phyloP scores from a whole-genome alignment of 1,284 basidiomycete species.

The Hortiboletus rubellus region DNA sequence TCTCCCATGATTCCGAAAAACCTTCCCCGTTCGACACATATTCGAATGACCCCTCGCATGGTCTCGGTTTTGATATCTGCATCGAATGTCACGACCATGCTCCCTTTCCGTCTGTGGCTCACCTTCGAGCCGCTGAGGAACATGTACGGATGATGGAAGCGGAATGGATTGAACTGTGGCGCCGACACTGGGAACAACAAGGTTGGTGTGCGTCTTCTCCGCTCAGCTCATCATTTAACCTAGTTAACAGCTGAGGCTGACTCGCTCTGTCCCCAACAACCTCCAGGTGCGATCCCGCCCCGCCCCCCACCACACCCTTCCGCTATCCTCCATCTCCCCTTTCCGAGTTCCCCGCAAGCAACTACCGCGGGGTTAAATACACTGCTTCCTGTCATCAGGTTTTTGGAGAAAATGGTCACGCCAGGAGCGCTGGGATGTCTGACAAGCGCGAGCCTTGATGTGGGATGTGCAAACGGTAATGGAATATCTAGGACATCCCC shows the following conservation, averaged over 20 bases:
- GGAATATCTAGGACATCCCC: slow-evolving; percentile 14
- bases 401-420: slow-evolving; percentile 59
- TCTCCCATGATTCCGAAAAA: slow-evolving; percentile 21
- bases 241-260: neutral
- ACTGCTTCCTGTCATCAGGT: slow-evolving; percentile 58
- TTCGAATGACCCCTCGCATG: slow-evolving; percentile 59
- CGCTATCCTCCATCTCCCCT: slow-evolving; percentile 70
- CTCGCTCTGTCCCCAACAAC: neutral
- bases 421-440: slow-evolving; percentile 40
- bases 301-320: slow-evolving; percentile 70
- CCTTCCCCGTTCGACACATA: slow-evolving; percentile 52
- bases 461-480: neutral
- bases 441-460: slow-evolving; percentile 4
- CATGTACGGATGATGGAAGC: slow-evolving; percentile 64
- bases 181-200: slow-evolving; percentile 30
- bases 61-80: slow-evolving; percentile 76
- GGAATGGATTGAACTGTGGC: slow-evolving; percentile 51
- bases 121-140: slow-evolving; percentile 69
- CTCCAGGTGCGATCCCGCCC: slow-evolving; percentile 39
- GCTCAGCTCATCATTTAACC: neutral
- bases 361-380: slow-evolving; percentile 48
- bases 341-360: slow-evolving; percentile 63
- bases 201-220: slow-evolving; percentile 2
- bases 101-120: slow-evolving; percentile 60
- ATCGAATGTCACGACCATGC: slow-evolving; percentile 84